phyloP scores from a whole-genome alignment of 1,284 basidiomycete genomes.

The Sporisorium graminicola region DNA sequence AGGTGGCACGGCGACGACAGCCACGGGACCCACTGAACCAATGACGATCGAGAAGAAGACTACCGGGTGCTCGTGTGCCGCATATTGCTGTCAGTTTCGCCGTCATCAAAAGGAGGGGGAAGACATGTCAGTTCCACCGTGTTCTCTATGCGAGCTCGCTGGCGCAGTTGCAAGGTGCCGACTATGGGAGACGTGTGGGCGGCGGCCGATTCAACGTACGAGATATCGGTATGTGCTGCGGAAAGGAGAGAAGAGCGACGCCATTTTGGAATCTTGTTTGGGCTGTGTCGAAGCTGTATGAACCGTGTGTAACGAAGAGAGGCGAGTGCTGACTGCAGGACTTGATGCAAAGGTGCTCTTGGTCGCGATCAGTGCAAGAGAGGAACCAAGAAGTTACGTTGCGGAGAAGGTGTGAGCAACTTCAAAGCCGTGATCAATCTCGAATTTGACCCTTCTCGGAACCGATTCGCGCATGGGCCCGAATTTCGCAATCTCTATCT shows the following conservation, averaged over 20 bases:
- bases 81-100: constrained; percentile 75
- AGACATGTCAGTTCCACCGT: too few species aligned
- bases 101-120: not conserved
- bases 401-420: not conserved
- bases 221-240: constrained; percentile 64
- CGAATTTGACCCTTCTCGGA: not conserved
- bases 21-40: constrained; percentile 76
- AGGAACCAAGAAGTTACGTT: not conserved
- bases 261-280: constrained; percentile 22
- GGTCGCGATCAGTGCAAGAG: not conserved
- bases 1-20: constrained; percentile 82
- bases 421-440: not conserved
- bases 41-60: constrained; percentile 88
- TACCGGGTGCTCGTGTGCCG: constrained; percentile 91
- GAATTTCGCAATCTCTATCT: not conserved
- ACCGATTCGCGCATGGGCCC: not conserved
- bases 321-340: too few species aligned
- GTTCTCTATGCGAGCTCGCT: too few species aligned
- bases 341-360: not conserved
- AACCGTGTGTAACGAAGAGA: too few species aligned
- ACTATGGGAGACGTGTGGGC: constrained; percentile 28
- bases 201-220: too few species aligned
- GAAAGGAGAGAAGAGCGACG: constrained; percentile 60
- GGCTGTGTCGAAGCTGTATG: not conserved
- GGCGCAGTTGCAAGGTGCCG: not conserved